Percentiles rank a stretch among this genome's conserved stretches.
phyloP scores from a whole-genome alignment of 805 yeast species.

The Metschnikowia chrysomelidarum region DNA sequence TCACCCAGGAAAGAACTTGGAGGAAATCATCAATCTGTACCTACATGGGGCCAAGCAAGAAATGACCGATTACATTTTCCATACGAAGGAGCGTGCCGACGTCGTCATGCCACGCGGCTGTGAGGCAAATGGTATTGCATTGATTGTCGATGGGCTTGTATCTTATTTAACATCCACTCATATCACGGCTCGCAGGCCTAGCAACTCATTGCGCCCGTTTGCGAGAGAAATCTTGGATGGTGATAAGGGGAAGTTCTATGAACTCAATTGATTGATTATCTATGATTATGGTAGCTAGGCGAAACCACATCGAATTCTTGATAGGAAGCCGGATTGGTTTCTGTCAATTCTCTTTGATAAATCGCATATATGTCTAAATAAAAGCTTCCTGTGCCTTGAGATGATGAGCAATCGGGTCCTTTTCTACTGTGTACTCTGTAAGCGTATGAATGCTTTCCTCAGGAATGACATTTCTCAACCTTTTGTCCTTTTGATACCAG shows the following conservation, averaged over 20 bases:
- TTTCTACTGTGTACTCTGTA: constrained; percentile 46
- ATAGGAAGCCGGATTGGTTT: not conserved
- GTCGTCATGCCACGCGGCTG: constrained; percentile 72
- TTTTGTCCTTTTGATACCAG: constrained; percentile 68
- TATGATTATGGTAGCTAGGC: not conserved
- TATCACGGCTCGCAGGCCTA: constrained; percentile 13
- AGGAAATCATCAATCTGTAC: constrained; percentile 45
- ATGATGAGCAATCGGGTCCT: constrained; percentile 52
- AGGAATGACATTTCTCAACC: constrained; percentile 55
- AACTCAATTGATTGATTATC: constrained; percentile 27
- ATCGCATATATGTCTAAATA: constrained; percentile 1
- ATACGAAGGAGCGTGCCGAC: constrained; percentile 74
- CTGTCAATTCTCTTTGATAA: not conserved
- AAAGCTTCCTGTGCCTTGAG: constrained; percentile 14
- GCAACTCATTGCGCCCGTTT: constrained; percentile 32
- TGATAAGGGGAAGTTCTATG: constrained; percentile 46
- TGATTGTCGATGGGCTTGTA: constrained; percentile 64
- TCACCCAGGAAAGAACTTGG: constrained; percentile 22
- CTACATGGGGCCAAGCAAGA: constrained; percentile 60
- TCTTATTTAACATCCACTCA: constrained; percentile 30
- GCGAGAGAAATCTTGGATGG: constrained; percentile 35
- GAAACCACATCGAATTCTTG: too few species aligned
- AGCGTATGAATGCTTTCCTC: constrained; percentile 45
- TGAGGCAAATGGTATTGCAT: constrained; percentile 52
- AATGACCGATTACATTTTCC: constrained; percentile 60